Evolutionary conservation across 75 land plant species (phyloP).

Genomic region (Picea glauca): DNA sequence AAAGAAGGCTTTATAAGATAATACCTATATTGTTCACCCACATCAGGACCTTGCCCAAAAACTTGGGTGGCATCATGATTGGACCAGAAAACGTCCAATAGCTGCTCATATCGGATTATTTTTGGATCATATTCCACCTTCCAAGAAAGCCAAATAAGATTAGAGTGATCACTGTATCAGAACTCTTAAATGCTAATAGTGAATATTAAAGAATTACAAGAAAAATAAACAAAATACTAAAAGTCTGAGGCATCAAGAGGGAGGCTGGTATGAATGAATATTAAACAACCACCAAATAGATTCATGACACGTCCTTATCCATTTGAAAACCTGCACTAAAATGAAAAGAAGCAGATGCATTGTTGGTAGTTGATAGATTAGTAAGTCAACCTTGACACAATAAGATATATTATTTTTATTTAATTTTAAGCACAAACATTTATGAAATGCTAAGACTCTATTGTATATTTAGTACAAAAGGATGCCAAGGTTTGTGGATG

Average conservation of each 20-base stretch:
- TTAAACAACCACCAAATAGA: background rate
- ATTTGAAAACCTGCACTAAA: too few species aligned
- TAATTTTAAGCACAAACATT: too few species aligned
- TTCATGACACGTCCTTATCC: too few species aligned
- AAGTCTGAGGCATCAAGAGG: background rate
- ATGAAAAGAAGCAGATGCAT: too few species aligned
- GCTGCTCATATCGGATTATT: constrained; percentile 57
- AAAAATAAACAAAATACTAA: background rate
- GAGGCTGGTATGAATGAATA: background rate
- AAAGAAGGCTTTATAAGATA: background rate
- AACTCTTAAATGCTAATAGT: constrained; percentile 4
- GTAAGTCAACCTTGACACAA: too few species aligned
- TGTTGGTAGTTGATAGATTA: too few species aligned
- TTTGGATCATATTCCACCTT: constrained; percentile 92
- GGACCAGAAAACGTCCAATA: constrained; percentile 88
- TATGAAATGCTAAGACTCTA: too few species aligned
- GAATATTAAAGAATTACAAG: background rate
- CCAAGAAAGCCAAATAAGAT: constrained; percentile 5
- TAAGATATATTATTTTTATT: too few species aligned
- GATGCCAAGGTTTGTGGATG: too few species aligned
- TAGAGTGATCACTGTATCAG: background rate
- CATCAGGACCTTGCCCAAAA: constrained; percentile 99
- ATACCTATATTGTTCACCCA: constrained; percentile 89
- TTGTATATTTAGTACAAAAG: too few species aligned
- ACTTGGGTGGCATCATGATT: constrained; percentile 92